These are phyloP conservation scores for Podaxis sp. DNA, from an alignment of 768 basidiomycete genomes.

Conservation along the genomic window DNA sequence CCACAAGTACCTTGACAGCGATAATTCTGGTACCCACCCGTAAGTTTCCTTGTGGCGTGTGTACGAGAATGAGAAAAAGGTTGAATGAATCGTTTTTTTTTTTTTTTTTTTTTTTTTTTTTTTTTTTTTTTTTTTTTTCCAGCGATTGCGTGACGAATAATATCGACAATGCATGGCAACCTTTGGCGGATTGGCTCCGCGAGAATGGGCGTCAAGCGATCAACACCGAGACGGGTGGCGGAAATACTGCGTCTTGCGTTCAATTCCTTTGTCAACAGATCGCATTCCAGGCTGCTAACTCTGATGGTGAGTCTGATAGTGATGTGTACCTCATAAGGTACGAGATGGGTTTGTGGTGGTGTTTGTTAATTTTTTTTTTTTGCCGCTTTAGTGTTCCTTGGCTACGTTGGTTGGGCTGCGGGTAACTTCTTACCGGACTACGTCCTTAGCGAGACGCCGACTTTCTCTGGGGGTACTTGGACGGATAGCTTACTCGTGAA, in stretches of 20 bases:
- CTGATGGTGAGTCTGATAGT: conserved; percentile 33
- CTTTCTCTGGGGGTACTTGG: conserved; percentile 28
- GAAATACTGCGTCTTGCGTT: conserved; percentile 43
- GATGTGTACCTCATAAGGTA: too few species aligned
- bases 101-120: too few species aligned
- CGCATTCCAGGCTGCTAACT: conserved; percentile 40
- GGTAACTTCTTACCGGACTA: conserved; percentile 44
- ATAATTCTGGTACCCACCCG: conserved; percentile 34
- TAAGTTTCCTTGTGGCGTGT: conserved; percentile 8
- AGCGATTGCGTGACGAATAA: conserved; percentile 52
- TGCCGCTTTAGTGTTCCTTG: conserved; percentile 41
- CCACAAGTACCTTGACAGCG: conserved; percentile 57
- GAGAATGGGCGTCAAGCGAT: conserved; percentile 48
- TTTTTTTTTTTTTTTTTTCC: too few species aligned
- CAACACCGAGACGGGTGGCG: conserved; percentile 60
- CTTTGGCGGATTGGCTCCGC: conserved; percentile 46
- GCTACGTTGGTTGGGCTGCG: conserved; percentile 57
- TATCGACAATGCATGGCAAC: conserved; percentile 40
- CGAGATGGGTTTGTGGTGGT: too few species aligned
- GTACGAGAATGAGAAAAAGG: not conserved
- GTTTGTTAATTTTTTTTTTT: not conserved
- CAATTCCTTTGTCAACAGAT: conserved; percentile 41
- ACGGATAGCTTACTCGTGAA: conserved; percentile 38
- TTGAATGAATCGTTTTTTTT: not conserved
- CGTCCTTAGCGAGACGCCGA: conserved; percentile 28